phyloP scores from a whole-genome alignment of 306 rosid genomes.

The Malus domestica region DNA sequence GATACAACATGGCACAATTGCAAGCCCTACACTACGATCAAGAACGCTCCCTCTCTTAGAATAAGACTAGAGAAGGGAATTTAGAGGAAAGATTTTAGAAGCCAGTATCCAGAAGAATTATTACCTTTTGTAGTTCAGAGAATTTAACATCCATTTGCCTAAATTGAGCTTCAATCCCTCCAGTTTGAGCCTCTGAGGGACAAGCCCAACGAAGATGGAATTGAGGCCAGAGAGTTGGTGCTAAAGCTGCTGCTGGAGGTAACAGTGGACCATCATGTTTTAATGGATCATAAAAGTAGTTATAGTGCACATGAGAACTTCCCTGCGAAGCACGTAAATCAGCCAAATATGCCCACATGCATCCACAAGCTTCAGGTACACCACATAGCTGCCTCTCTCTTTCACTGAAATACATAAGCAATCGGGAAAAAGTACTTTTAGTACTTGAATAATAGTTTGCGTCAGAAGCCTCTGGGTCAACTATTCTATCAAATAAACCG shows the following conservation, averaged over 20 bases:
- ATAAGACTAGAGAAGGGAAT: not conserved
- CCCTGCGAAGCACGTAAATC: constrained; percentile 65
- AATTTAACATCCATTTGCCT: constrained; percentile 50
- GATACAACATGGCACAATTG: not conserved
- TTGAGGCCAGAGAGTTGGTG: constrained; percentile 93
- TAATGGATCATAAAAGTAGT: constrained; percentile 67
- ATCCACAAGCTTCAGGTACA: constrained; percentile 77
- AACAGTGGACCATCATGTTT: constrained; percentile 52
- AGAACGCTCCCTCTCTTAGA: not conserved
- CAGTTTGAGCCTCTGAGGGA: constrained; percentile 71
- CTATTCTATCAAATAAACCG: not conserved
- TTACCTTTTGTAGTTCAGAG: constrained; percentile 74
- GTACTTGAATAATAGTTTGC: not conserved
- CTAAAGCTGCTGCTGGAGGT: constrained; percentile 95
- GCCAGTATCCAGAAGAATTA: not conserved
- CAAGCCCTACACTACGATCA: not conserved
- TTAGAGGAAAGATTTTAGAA: not conserved
- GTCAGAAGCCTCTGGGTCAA: not conserved
- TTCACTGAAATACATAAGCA: constrained; percentile 48
- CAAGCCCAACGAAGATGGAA: constrained; percentile 97
- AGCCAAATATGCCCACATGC: constrained; percentile 80
- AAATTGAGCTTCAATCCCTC: constrained; percentile 66
- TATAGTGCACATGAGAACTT: constrained; percentile 66
- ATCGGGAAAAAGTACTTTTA: constrained; percentile 22
- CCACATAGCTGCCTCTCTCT: constrained; percentile 72